Evolutionary conservation across 805 yeast species (phyloP), one percentile per base, ranked within the genome.

Genomic region (Wickerhamiella azyma): DNA sequence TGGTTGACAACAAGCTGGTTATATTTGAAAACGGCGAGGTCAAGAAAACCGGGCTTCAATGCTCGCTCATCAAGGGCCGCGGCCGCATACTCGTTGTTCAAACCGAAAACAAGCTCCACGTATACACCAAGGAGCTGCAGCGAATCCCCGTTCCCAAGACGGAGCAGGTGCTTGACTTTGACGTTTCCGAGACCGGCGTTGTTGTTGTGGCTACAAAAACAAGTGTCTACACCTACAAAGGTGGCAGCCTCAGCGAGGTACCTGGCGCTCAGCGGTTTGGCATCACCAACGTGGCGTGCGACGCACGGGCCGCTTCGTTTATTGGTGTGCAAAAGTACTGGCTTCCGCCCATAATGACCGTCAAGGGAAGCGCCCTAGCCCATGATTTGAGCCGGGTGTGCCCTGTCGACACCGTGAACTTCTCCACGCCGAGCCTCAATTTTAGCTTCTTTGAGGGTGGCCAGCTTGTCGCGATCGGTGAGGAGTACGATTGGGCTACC

Each of bases 151-250:
- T 26, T 3, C 47, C 40, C 16, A 39, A 33, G 24, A 41, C 38
- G 4, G 53, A 48, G 7, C 39, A 38, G 1, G 41, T 52, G 1
- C 5, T 19, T 0, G 9, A 50, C 9, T 56, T 52, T 32, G 56
- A 52, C 24, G 43, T 55, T 8, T 41, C 50, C 5, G 55, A 48
- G 9, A 47, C 43, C 16, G 59, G 59, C 11, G 16, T 21, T 0
- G 54, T 45, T 10, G 46, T 56, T 2, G 40, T 56, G 1, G 47
- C 55, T 13, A 55, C 59, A 1, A 37, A 26, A 21, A n/a, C 51
- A 2, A 47, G 51, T n/a, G 50, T 50, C 5, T 53, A 51, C 35
- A 44, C 45, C 9, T 43, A 52, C 40, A 52, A 52, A 14, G 53
- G 49, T 2, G 52, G 48, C 9, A 18, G 36, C 3, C 3, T 48